A percentile compares a stretch with the other conserved stretches of the same genome.
These are phyloP conservation scores for Mucor saturninus DNA, from an alignment of 371 early-diverging fungal species.

Conservation along the genomic window DNA sequence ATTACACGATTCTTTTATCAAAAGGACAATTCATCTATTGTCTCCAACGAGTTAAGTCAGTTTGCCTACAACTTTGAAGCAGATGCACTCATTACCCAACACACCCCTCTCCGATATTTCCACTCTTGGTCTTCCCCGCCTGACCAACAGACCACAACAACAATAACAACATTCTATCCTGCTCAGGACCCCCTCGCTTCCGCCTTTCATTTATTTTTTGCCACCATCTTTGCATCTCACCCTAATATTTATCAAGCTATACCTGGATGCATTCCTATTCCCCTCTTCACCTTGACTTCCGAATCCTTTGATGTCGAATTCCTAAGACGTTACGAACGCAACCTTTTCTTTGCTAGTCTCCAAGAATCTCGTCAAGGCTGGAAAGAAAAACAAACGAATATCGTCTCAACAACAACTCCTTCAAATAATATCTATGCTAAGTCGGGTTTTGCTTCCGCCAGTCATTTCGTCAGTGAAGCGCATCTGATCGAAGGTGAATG, in stretches of 20 bases:
- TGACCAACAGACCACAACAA: slow-evolving; percentile 7
- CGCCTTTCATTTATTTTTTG: slow-evolving; percentile 52
- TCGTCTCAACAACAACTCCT: not conserved
- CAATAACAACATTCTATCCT: slow-evolving; percentile 36
- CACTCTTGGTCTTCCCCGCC: slow-evolving; percentile 24
- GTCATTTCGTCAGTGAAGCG: slow-evolving; percentile 46
- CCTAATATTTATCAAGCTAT: slow-evolving; percentile 45
- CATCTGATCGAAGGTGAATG: slow-evolving; percentile 53
- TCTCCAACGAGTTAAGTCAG: slow-evolving; percentile 41
- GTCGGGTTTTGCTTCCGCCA: slow-evolving; percentile 41
- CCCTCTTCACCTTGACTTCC: slow-evolving; percentile 38
- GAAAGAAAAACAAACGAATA: slow-evolving; percentile 21
- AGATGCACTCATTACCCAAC: slow-evolving; percentile 43
- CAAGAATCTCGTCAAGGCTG: slow-evolving; percentile 25
- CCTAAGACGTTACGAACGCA: slow-evolving; percentile 49
- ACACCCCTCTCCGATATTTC: slow-evolving; percentile 35
- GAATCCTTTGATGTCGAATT: slow-evolving; percentile 50
- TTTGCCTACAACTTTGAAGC: slow-evolving; percentile 52
- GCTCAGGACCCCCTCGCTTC: slow-evolving; percentile 46
- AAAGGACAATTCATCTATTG: slow-evolving; percentile 29
- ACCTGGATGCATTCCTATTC: slow-evolving; percentile 47
- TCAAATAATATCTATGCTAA: slow-evolving; percentile 34
- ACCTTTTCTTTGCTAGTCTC: slow-evolving; percentile 32
- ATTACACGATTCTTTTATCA: slow-evolving; percentile 35
- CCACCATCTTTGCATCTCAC: slow-evolving; percentile 49